Percentiles rank a stretch among this genome's conserved stretches.
phyloP scores from a whole-genome alignment of 768 basidiomycete genomes.

The Psilocybe sp. region DNA sequence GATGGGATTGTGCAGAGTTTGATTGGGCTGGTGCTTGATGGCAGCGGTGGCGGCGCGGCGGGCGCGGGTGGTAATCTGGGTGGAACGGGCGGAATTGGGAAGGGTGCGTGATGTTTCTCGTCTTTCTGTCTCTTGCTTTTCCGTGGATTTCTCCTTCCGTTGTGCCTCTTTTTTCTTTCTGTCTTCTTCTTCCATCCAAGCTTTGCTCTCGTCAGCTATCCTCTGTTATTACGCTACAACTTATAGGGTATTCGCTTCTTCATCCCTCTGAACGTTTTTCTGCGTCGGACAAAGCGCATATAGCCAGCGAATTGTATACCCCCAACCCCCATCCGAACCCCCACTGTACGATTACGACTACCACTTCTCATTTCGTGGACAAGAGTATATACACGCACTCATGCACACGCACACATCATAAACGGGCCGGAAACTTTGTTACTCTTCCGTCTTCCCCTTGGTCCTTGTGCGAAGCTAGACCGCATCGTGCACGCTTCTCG shows the following conservation, averaged over 20 bases:
- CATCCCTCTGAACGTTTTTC: neutral
- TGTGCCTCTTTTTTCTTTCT: constrained; percentile 1
- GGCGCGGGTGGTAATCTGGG: no score
- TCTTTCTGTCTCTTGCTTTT: neutral
- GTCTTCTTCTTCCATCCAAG: neutral
- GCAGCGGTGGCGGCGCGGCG: constrained; percentile 24
- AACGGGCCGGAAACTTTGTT: no score
- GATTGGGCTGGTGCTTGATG: constrained; percentile 79
- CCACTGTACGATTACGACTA: no score
- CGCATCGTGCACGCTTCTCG: no score
- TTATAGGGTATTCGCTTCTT: constrained; percentile 3
- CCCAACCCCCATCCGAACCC: no score
- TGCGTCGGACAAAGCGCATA: neutral
- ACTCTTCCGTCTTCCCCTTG: no score
- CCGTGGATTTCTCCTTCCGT: neutral
- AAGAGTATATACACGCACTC: no score
- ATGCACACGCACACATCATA: no score
- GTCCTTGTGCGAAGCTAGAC: no score
- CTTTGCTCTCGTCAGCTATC: constrained; percentile 4
- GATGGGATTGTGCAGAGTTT: constrained; percentile 80
- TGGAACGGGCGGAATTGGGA: no score
- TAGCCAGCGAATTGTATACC: no score
- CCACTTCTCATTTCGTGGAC: no score
- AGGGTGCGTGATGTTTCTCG: constrained; percentile 10
- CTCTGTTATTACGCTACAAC: neutral